These are phyloP conservation scores for Cercospora citrullina DNA, from an alignment of 2,329 filamentous ascomycete genomes.

Conservation along the genomic window DNA sequence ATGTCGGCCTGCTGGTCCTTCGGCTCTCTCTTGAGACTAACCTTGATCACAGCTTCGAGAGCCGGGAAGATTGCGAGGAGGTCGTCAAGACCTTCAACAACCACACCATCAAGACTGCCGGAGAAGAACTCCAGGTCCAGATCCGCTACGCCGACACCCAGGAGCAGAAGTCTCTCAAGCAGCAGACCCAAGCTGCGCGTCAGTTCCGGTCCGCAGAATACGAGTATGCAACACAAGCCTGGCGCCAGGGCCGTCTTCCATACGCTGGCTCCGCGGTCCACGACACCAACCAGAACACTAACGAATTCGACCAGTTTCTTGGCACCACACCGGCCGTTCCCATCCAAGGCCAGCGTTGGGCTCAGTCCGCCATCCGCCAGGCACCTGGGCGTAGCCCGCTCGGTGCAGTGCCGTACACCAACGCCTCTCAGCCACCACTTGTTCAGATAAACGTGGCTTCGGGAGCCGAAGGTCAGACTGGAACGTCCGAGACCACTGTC, in stretches of 20 bases:
- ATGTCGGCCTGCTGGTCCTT: constrained; percentile 37
- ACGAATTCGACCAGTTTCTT: constrained; percentile 43
- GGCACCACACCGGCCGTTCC: constrained; percentile 35
- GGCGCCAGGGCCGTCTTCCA: constrained; percentile 37
- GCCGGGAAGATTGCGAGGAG: constrained; percentile 83
- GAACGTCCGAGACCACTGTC: constrained; percentile 19
- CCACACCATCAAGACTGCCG: constrained; percentile 54
- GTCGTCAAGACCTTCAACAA: constrained; percentile 88
- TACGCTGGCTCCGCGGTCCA: constrained; percentile 29
- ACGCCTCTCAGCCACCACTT: constrained; percentile 30
- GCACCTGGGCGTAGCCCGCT: constrained; percentile 31
- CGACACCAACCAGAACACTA: constrained; percentile 31
- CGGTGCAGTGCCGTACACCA: constrained; percentile 31
- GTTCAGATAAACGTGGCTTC: constrained; percentile 29
- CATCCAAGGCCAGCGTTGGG: constrained; percentile 40
- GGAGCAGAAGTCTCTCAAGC: constrained; percentile 94
- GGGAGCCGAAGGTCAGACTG: constrained; percentile 23
- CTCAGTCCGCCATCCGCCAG: constrained; percentile 34
- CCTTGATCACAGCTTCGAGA: constrained; percentile 69
- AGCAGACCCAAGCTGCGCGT: constrained; percentile 89
- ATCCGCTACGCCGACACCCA: constrained; percentile 97
- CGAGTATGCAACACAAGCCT: constrained; percentile 41
- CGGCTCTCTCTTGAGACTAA: constrained; percentile 23
- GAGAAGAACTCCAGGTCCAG: constrained; percentile 80
- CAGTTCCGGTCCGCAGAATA: constrained; percentile 97